Percentiles rank a stretch among this genome's conserved stretches.
Evolutionary conservation across 2,329 filamentous ascomycete genomes (phyloP).

Genomic region (Berkeleyomyces rouxiae): DNA sequence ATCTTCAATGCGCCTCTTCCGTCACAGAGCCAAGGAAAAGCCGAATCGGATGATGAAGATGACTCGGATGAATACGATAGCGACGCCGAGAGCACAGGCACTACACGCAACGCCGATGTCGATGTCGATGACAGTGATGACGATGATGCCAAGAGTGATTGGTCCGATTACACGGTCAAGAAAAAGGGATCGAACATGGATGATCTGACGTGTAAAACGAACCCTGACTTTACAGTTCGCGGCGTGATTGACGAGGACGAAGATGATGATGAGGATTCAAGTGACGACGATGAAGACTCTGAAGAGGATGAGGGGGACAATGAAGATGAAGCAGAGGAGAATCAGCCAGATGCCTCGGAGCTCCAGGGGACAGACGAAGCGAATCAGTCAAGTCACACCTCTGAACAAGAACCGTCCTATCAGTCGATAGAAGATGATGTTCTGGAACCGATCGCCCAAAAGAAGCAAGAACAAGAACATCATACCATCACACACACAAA

Average conservation of each 20-base stretch:
- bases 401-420: conserved; percentile 9
- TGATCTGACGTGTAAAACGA: conserved; percentile 16
- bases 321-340: neutral
- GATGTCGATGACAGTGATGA: conserved; percentile 33
- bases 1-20: conserved; percentile 80
- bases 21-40: conserved; percentile 17
- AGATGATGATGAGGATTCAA: conserved; percentile 21
- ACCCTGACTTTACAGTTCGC: conserved; percentile 32
- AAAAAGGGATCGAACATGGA: conserved; percentile 37
- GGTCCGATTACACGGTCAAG: conserved; percentile 66
- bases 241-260: conserved; percentile 19
- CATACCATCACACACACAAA: conserved; percentile 38
- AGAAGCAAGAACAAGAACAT: conserved; percentile 17
- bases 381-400: conserved; percentile 17
- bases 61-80: conserved; percentile 58
- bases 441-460: neutral
- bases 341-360: conserved; percentile 24
- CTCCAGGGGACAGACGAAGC: conserved; percentile 19
- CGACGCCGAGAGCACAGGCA: conserved; percentile 67
- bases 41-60: conserved; percentile 15
- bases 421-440: neutral
- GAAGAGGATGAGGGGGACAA: conserved; percentile 4
- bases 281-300: conserved; percentile 18
- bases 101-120: conserved; percentile 41
- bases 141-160: conserved; percentile 50